Evolutionary conservation across 2,329 filamentous ascomycete species (phyloP), one percentile per base, ranked within the genome.

Genomic region (Neofusicoccum kwambonambiense): DNA sequence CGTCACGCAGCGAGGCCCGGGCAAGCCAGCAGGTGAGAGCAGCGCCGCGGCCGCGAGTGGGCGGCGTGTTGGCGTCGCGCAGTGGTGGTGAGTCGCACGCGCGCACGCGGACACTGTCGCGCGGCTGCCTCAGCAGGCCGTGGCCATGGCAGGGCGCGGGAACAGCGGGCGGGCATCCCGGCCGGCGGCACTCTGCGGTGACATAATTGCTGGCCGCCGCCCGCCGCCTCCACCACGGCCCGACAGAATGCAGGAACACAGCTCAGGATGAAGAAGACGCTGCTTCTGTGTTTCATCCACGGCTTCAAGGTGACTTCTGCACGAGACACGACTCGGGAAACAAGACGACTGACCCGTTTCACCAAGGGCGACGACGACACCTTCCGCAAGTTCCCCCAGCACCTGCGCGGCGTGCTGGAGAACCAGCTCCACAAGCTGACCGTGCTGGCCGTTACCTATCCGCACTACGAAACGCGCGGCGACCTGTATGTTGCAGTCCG

Each of bases 231-330:
- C 54, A 41, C 45, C 54, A 17, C 56, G 42, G 35, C 41, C 35
- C 50, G 37, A 52, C 13, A 66, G 19, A 6, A 65, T 63, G 61
- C 31, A n/a, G 61, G 37, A 54, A 63, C 41, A 19, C 61, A 39
- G 64, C 63, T 64, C 72, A 86, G 78, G 66, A 89, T 89, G 86
- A 90, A 89, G 82, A 93, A 91, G 80, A 95, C 90, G 65, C 79
- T 96, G 42, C 79, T 96, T 44, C 80, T 96, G 66, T 91, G 90
- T 74, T 95, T 95, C 77, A 91, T 95, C 67, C 92, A 96, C 77
- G 92, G 92, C 75, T 96, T 96, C 86, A 92, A 95, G 84, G 87
- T 88, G 72, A 47, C 71, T 65, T 7, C 37, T 42, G 54, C 62
- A 60, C 56, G n/a, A 44, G 19, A 37, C 45, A 19, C 19, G 12